phyloP scores from a whole-genome alignment of 2,329 filamentous ascomycete species.

The Magnaporthiopsis rhizophila region DNA sequence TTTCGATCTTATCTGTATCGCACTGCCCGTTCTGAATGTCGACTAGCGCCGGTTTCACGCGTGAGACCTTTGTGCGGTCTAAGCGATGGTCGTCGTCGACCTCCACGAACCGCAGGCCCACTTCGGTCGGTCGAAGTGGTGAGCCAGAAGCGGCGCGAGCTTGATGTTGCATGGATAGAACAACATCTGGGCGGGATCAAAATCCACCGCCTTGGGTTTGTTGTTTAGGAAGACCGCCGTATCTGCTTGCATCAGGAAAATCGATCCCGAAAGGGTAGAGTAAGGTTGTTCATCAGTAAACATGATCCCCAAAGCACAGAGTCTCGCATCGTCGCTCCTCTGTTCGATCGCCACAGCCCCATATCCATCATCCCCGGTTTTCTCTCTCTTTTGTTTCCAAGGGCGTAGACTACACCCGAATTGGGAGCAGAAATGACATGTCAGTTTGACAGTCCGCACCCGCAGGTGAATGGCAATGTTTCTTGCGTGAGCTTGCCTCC shows the following conservation, averaged over 20 bases:
- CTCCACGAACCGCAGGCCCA: neutral
- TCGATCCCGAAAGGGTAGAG: neutral
- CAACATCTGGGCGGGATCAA: neutral
- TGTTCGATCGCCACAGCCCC: neutral
- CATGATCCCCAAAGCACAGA: neutral
- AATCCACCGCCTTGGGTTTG: neutral
- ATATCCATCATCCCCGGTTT: neutral
- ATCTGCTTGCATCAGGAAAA: neutral
- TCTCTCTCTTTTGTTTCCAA: neutral
- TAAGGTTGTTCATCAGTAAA: neutral
- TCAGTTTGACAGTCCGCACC: neutral
- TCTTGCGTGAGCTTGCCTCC: neutral
- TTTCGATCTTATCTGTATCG: neutral
- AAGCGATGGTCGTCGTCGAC: neutral
- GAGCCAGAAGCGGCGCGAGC: neutral
- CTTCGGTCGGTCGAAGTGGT: neutral
- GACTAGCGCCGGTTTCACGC: neutral
- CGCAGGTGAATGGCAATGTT: neutral
- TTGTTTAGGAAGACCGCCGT: neutral
- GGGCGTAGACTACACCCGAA: neutral
- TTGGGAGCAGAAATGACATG: neutral
- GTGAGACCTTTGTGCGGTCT: neutral
- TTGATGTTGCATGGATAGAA: neutral
- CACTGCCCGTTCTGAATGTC: neutral
- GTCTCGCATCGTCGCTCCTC: neutral